These are phyloP conservation scores for Agrocybe pediades DNA, from an alignment of 768 basidiomycete genomes.

Conservation along the genomic window DNA sequence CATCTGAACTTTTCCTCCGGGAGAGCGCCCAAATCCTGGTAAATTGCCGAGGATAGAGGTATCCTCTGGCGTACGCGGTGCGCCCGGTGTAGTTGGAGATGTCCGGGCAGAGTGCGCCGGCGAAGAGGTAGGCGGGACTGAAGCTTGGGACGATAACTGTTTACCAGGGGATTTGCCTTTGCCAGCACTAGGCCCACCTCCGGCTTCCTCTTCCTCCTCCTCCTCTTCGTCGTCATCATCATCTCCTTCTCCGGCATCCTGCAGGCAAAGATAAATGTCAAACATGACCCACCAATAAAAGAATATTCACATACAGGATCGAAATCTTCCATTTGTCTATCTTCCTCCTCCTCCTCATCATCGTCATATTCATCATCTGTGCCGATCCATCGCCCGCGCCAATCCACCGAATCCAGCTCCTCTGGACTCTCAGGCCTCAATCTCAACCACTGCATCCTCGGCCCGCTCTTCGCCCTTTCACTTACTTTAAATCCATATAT, in stretches of 20 bases:
- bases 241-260: slow-evolving; percentile 54
- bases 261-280: neutral
- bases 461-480: slow-evolving; percentile 92
- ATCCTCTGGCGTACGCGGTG: slow-evolving; percentile 49
- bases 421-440: slow-evolving; percentile 78
- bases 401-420: slow-evolving; percentile 88
- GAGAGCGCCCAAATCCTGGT: slow-evolving; percentile 28
- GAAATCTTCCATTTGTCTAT: slow-evolving; percentile 85
- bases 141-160: slow-evolving; percentile 7
- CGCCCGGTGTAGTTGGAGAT: slow-evolving; percentile 51
- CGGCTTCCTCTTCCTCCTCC: slow-evolving; percentile 61
- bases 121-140: slow-evolving; percentile 37
- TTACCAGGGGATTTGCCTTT: slow-evolving; percentile 24
- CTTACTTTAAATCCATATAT: slow-evolving; percentile 99
- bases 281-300: neutral
- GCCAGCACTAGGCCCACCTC: slow-evolving; percentile 27
- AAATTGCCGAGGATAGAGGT: slow-evolving; percentile 27
- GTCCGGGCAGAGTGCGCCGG: slow-evolving; percentile 48
- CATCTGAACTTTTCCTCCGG: slow-evolving; percentile 46
- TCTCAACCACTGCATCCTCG: slow-evolving; percentile 96
- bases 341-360: slow-evolving; percentile 72
- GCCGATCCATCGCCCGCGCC: slow-evolving; percentile 86
- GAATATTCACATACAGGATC: slow-evolving; percentile 61
- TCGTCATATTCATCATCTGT: slow-evolving; percentile 64
- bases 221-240: slow-evolving; percentile 65